These are phyloP conservation scores for Sideroxylon spinosum DNA, from an alignment of 179 eudicot species.

Conservation along the genomic window DNA sequence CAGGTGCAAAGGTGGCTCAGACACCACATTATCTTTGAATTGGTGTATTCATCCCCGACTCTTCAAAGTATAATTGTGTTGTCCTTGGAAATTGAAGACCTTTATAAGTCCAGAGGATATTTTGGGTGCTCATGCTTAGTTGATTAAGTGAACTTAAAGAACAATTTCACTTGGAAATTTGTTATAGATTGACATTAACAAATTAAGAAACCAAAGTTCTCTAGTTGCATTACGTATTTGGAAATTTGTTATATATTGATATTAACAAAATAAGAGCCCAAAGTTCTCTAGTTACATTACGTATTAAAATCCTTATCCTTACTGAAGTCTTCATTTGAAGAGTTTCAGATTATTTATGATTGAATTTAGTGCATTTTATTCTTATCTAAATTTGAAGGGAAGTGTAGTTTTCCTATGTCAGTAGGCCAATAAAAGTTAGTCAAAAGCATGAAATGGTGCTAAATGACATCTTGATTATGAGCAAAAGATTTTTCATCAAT, in stretches of 20 bases:
- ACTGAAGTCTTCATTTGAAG: not conserved
- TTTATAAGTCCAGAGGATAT: constrained; percentile 6
- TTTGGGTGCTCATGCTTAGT: constrained; percentile 1
- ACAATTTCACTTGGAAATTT: not conserved
- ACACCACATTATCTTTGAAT: constrained; percentile 20
- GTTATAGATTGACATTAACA: not conserved
- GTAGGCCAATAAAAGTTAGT: not conserved
- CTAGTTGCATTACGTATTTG: not conserved
- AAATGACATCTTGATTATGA: constrained; percentile 1
- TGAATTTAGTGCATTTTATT: not conserved
- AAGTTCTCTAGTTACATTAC: not conserved
- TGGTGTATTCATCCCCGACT: constrained; percentile 17
- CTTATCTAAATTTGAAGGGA: not conserved
- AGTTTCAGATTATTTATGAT: not conserved
- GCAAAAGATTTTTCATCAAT: not conserved
- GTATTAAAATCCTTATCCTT: not conserved
- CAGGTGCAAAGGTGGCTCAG: constrained; percentile 21
- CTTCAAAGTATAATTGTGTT: constrained; percentile 19
- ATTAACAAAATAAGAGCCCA: not conserved
- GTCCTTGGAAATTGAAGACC: constrained; percentile 16
- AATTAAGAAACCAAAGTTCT: constrained; percentile 2
- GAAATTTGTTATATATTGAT: not conserved
- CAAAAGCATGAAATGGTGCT: constrained; percentile 1
- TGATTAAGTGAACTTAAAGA: constrained; percentile 7
- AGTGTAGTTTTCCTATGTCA: no score